These are phyloP conservation scores for Lachnum nothofagi DNA, from an alignment of 2,329 filamentous ascomycete species.

Conservation along the genomic window DNA sequence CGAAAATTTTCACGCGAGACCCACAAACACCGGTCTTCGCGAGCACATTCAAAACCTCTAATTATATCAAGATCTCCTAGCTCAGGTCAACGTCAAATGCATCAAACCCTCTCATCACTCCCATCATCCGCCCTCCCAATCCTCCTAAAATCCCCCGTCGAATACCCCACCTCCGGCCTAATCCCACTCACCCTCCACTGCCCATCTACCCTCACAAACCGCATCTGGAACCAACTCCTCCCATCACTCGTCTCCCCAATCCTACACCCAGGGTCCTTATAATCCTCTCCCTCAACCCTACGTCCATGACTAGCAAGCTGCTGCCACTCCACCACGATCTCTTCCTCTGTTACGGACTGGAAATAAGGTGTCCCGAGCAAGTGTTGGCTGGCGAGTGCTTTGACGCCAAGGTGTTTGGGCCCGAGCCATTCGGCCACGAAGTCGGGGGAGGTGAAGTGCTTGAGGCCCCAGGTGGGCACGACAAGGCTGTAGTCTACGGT, in stretches of 20 bases:
- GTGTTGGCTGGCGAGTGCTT: slow-evolving; percentile 23
- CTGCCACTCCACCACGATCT: slow-evolving; percentile 28
- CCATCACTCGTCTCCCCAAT: slow-evolving; percentile 19
- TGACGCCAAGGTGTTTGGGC: slow-evolving; percentile 15
- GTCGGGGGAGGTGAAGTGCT: slow-evolving; percentile 11
- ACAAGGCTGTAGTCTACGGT: slow-evolving; percentile 17
- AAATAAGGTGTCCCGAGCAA: slow-evolving; percentile 26
- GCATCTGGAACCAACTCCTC: slow-evolving; percentile 21
- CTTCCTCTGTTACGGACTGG: slow-evolving; percentile 18
- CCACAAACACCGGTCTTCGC: too few species aligned
- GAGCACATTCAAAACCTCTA: too few species aligned
- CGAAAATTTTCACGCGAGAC: too few species aligned
- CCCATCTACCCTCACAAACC: slow-evolving; percentile 16
- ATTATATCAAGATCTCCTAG: too few species aligned
- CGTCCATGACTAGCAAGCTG: slow-evolving; percentile 26
- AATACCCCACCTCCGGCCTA: slow-evolving; percentile 20
- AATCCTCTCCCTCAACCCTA: slow-evolving; percentile 18
- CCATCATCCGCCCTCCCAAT: slow-evolving; percentile 16
- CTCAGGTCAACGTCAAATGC: too few species aligned
- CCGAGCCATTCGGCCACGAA: slow-evolving; percentile 19
- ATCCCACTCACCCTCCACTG: slow-evolving; percentile 17
- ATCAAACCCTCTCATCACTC: slow-evolving; percentile 9
- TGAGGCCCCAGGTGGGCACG: slow-evolving; percentile 15
- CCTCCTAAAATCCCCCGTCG: slow-evolving; percentile 17
- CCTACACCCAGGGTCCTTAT: slow-evolving; percentile 16